Evolutionary conservation across 805 yeast genomes (phyloP).

Genomic region (Ogataea pini): DNA sequence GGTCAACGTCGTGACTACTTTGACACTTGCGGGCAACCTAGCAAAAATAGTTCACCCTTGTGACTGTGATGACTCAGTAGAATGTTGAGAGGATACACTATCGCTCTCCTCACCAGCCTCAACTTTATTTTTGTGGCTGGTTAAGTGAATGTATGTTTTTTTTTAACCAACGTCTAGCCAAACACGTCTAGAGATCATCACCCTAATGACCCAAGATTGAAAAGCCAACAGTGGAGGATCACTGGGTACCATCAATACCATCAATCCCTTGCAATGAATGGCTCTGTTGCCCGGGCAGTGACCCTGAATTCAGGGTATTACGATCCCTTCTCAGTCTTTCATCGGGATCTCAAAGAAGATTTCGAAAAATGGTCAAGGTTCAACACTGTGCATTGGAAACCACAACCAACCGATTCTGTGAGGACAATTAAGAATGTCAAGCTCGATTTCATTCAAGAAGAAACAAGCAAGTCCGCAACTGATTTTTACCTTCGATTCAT

Average conservation of each 20-base stretch:
- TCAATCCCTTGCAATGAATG: too few species aligned
- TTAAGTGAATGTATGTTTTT: not conserved
- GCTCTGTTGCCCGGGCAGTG: slow-evolving; percentile 11
- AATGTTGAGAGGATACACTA: too few species aligned
- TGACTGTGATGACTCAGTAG: too few species aligned
- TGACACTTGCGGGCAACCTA: too few species aligned
- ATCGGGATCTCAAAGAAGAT: slow-evolving; percentile 41
- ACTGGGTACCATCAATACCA: too few species aligned
- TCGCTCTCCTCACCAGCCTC: too few species aligned
- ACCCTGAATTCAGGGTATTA: slow-evolving; percentile 54
- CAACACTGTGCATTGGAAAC: slow-evolving; percentile 71
- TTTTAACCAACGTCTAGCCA: not conserved
- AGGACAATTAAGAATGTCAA: slow-evolving; percentile 64
- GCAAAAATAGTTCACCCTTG: too few species aligned
- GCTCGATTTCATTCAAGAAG: slow-evolving; percentile 57
- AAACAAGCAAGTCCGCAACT: slow-evolving; percentile 37
- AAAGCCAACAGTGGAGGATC: too few species aligned
- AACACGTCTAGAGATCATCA: not conserved
- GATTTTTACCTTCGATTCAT: slow-evolving; percentile 57
- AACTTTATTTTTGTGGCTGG: slow-evolving; percentile 4
- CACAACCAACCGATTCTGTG: slow-evolving; percentile 48
- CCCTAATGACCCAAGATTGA: too few species aligned
- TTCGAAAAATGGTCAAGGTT: slow-evolving; percentile 53
- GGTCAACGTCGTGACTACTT: too few species aligned
- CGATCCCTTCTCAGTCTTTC: slow-evolving; percentile 70